phyloP scores from a whole-genome alignment of 2,329 filamentous ascomycete genomes.

The Camptophora hylomeconis region DNA sequence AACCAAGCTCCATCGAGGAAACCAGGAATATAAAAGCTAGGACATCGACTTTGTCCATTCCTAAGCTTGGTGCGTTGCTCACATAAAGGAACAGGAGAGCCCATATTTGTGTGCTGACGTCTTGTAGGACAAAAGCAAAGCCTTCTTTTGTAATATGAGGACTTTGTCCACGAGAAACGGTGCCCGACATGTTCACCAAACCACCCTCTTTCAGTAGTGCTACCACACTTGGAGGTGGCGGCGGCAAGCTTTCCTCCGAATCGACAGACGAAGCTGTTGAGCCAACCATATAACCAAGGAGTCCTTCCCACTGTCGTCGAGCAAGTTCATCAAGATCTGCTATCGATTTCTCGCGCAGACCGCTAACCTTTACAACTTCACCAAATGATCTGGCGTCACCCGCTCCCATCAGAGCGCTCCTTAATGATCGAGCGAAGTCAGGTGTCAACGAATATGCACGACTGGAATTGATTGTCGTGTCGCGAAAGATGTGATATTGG shows the following conservation, averaged over 20 bases:
- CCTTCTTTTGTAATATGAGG: conserved; percentile 81
- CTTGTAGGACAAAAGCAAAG: conserved; percentile 88
- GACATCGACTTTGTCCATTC: conserved; percentile 83
- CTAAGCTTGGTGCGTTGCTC: conserved; percentile 61
- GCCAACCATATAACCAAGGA: conserved; percentile 84
- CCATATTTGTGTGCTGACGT: conserved; percentile 95
- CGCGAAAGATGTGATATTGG: conserved; percentile 72
- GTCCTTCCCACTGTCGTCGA: conserved; percentile 83
- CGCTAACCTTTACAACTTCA: conserved; percentile 57
- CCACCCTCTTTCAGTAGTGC: conserved; percentile 67
- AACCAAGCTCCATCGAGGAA: conserved; percentile 80
- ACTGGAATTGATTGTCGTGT: conserved; percentile 46
- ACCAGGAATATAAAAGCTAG: conserved; percentile 93
- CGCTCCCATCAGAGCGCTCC: conserved; percentile 75
- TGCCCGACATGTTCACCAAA: conserved; percentile 50
- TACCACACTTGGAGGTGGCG: conserved; percentile 66
- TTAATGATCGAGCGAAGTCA: conserved; percentile 72
- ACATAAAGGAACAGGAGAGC: conserved; percentile 87
- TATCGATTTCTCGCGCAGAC: conserved; percentile 52
- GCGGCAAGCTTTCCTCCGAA: conserved; percentile 10
- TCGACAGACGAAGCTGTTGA: conserved; percentile 15
- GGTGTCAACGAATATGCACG: conserved; percentile 64
- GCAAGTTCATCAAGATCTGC: conserved; percentile 74
- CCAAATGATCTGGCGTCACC: conserved; percentile 82
- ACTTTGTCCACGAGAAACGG: conserved; percentile 26